Evolutionary conservation across 1,139 yeast genomes (phyloP).

Genomic region (Wickerhamomyces sp.): DNA sequence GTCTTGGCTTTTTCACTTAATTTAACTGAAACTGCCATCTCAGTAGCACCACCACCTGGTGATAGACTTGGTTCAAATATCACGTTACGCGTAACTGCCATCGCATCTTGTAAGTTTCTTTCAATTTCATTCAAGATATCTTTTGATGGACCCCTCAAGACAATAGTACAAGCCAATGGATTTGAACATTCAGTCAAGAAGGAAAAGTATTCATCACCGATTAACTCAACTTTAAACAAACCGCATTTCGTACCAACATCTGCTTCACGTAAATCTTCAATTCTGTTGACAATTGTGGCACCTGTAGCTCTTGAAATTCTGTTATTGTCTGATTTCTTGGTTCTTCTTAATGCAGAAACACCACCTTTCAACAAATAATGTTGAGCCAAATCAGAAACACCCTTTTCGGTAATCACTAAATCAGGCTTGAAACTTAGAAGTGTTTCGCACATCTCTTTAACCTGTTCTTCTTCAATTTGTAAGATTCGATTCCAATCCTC

Average conservation of each 20-base stretch:
- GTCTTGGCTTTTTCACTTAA: constrained; percentile 87
- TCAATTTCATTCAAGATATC: constrained; percentile 95
- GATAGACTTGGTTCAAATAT: constrained; percentile 90
- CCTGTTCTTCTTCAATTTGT: constrained; percentile 98
- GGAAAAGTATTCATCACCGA: constrained; percentile 96
- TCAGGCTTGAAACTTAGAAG: constrained; percentile 85
- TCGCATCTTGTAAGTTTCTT: constrained; percentile 95
- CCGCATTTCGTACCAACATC: constrained; percentile 92
- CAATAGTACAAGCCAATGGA: constrained; percentile 91
- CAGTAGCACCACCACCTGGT: constrained; percentile 99
- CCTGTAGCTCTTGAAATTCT: constrained; percentile 97
- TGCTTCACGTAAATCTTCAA: constrained; percentile 86
- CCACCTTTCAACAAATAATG: constrained; percentile 93
- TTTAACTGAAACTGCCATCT: constrained; percentile 93
- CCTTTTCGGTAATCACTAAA: constrained; percentile 95
- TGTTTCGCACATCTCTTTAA: constrained; percentile 79
- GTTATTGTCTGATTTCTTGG: constrained; percentile 91
- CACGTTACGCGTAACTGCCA: constrained; percentile 96
- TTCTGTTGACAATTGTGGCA: constrained; percentile 92
- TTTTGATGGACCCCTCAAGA: constrained; percentile 94
- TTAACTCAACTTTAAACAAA: constrained; percentile 83
- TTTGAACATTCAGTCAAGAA: constrained; percentile 74
- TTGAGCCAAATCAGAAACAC: constrained; percentile 97
- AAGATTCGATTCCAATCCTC: constrained; percentile 94
- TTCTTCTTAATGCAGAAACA: constrained; percentile 89